Base-by-base conservation (phyloP, 2,329 filamentous ascomycete species). In the Diaporthe nobilis region DNA sequence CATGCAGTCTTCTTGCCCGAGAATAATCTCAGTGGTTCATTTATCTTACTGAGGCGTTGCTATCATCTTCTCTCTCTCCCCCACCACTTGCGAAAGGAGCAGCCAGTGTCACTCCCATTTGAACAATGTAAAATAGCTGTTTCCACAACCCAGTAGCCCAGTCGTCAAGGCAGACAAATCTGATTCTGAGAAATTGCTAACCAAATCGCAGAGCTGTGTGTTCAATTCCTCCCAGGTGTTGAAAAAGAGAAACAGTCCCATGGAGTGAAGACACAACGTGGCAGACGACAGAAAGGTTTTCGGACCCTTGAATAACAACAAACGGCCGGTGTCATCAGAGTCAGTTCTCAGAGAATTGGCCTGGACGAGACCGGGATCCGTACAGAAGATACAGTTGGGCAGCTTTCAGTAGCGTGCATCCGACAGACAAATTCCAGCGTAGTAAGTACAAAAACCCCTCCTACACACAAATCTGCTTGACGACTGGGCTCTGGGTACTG, bases 121-220 rank as follows among this genome's bases (percentile, higher is more conserved):
- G 12, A 25, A 25, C 20, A 25, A 15, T 2, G 3, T 13, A 49
- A 31, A 58, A 39, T 22, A 13, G 15, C 10, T 17, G 1, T 5
- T 72, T 61, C 6, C 3, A 34, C 22, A 51, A 60, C 42, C 31
- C 44, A 61, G 25, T 72, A 72, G 55, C 28, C 44, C 42, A 61
- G 31, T 61, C 22, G 55, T 72, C 42, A 51, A 72, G 53, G 39
- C 28, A 4, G 68, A 37, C 25, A 17, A 28, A 2, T 37, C 13
- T 4, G 3, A 25, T 44, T 60, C 6, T 10, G 17, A 49, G 4
- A 49, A 22, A 49, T 22, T 49, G 47, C 20, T 20, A 49, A 49
- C 37, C 47, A 22, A 49, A 49, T 49, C 2, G 17, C 47, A 49
- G 17, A 22, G 47, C 47, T 10, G 47, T 49, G 47, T 51, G 63